Conservation (phyloP, 2,329 filamentous ascomycete species). For the Blumeriella jaapii region DNA sequence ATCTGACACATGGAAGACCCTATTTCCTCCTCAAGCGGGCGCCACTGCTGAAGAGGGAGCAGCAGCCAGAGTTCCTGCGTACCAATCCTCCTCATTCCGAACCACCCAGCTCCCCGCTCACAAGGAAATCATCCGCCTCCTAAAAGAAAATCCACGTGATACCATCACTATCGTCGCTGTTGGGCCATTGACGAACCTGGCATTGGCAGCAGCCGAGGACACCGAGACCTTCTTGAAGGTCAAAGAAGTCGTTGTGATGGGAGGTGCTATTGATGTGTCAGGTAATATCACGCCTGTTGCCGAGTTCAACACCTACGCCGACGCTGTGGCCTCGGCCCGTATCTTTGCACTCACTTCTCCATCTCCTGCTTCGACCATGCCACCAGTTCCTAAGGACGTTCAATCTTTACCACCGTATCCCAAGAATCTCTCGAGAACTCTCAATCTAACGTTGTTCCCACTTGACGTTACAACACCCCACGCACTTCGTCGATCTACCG, state of each 20-base stretch:
- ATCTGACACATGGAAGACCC: conserved; percentile 58
- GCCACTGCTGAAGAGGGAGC: conserved; percentile 35
- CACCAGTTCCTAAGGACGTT: conserved; percentile 45
- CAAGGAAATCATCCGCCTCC: conserved; percentile 78
- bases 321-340: conserved; percentile 64
- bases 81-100: conserved; percentile 48
- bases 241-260: conserved; percentile 94
- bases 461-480: conserved; percentile 69
- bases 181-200: conserved; percentile 88
- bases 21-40: conserved; percentile 42
- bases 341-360: conserved; percentile 68
- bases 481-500: conserved; percentile 48
- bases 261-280: conserved; percentile 64
- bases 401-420: conserved; percentile 51
- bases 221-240: conserved; percentile 78
- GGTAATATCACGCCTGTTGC: conserved; percentile 80
- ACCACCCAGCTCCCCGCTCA: conserved; percentile 65
- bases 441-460: conserved; percentile 62
- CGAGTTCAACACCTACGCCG: conserved; percentile 94
- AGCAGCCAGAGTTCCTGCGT: conserved; percentile 23
- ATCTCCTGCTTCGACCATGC: conserved; percentile 68
- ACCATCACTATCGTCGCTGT: conserved; percentile 85
- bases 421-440: conserved; percentile 43
- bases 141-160: conserved; percentile 69
- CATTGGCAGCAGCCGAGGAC: conserved; percentile 77